Conservation (phyloP, 305 asterid genomes). For the Solanum hybrid region DNA sequence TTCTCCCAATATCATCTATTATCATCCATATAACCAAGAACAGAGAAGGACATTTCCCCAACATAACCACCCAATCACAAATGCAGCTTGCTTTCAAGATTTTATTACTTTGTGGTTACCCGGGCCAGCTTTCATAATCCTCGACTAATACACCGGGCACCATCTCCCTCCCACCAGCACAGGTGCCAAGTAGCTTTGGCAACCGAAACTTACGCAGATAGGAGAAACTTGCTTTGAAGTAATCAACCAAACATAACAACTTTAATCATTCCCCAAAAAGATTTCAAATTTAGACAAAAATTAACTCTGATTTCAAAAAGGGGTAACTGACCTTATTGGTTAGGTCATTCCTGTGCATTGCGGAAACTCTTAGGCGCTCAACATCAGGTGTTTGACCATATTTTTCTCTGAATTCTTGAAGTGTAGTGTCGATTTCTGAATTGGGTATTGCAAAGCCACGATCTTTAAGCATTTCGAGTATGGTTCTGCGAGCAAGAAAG, state of each 20-base stretch:
- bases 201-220: background rate
- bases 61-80: background rate
- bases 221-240: background rate
- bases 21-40: background rate
- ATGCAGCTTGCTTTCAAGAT: background rate
- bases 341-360: constrained; percentile 34
- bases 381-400: constrained; percentile 43
- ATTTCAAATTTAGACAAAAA: background rate
- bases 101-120: background rate
- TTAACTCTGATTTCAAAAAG: background rate
- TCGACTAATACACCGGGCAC: background rate
- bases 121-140: background rate
- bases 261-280: background rate
- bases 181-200: background rate
- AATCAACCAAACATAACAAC: background rate
- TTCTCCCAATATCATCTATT: background rate
- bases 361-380: constrained; percentile 33
- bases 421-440: constrained; percentile 51
- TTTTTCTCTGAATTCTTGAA: constrained; percentile 50
- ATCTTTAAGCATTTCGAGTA: constrained; percentile 84
- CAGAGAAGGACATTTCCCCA: background rate
- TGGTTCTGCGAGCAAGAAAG: constrained; percentile 68
- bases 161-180: background rate
- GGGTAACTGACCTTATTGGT: constrained; percentile 5
- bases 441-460: constrained; percentile 76